Conservation (phyloP, 805 yeast species). For the Kurtzmaniella fragi region DNA sequence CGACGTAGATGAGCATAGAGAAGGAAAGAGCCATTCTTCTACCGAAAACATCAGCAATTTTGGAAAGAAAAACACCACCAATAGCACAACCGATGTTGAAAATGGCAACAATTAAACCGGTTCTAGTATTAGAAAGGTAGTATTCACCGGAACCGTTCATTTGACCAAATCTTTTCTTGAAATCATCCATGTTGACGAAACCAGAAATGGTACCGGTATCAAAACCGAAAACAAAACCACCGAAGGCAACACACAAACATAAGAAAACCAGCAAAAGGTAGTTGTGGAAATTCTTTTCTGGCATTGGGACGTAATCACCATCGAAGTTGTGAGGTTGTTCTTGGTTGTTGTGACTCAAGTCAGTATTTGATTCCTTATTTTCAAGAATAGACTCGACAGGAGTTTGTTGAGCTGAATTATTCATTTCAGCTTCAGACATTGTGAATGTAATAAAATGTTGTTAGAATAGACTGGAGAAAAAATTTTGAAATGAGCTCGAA, state of each 20-base stretch:
- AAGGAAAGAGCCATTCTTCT: constrained; percentile 53
- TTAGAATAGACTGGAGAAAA: too few species aligned
- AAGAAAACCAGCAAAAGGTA: constrained; percentile 28
- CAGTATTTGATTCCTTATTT: constrained; percentile 13
- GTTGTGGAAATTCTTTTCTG: constrained; percentile 29
- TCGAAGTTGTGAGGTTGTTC: neutral
- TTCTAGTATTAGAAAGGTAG: constrained; percentile 41
- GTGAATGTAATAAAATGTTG: too few species aligned
- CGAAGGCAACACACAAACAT: constrained; percentile 63
- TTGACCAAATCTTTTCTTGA: constrained; percentile 48
- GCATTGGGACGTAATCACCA: constrained; percentile 9
- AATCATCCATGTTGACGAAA: constrained; percentile 60
- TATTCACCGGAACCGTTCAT: constrained; percentile 32
- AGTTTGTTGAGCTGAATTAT: constrained; percentile 25
- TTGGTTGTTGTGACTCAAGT: constrained; percentile 2
- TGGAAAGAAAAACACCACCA: constrained; percentile 60
- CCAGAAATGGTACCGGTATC: constrained; percentile 79
- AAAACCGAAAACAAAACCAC: constrained; percentile 75
- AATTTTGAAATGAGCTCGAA: too few species aligned
- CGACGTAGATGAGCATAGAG: constrained; percentile 51
- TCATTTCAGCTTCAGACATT: constrained; percentile 1
- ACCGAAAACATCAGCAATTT: constrained; percentile 55
- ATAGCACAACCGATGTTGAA: constrained; percentile 71
- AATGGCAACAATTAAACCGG: constrained; percentile 49
- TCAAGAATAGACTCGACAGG: constrained; percentile 25